Evolutionary conservation across 148 eudicot species (phyloP).

Genomic region (Talinum fruticosum): DNA sequence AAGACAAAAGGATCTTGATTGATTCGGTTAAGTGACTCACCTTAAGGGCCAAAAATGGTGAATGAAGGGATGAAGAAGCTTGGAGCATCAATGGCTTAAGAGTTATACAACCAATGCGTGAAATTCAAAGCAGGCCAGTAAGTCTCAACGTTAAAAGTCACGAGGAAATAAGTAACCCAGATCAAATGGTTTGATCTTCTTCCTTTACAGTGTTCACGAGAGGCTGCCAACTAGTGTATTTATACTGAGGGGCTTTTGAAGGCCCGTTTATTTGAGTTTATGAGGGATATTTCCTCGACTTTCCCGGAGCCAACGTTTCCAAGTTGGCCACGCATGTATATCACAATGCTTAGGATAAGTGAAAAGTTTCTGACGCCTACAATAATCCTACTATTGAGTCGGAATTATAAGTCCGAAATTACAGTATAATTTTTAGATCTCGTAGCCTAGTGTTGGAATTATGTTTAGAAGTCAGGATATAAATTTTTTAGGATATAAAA

Average conservation of each 20-base stretch:
- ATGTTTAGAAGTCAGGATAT: too few relatives aligned
- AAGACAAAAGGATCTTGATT: neutral
- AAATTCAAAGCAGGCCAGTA: neutral
- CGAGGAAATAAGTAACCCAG: neutral
- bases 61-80: neutral
- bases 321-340: too few relatives aligned
- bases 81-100: neutral
- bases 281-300: neutral
- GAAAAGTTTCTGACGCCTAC: too few relatives aligned
- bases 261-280: neutral
- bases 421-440: too few relatives aligned
- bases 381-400: too few relatives aligned
- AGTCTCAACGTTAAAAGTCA: neutral
- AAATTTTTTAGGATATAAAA: too few relatives aligned
- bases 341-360: too few relatives aligned
- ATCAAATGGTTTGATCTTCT: neutral
- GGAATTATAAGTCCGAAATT: too few relatives aligned
- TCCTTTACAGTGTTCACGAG: neutral
- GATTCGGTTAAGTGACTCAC: neutral
- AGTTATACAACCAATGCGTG: neutral
- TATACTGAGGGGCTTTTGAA: neutral
- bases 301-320: too few relatives aligned
- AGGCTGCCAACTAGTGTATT: neutral
- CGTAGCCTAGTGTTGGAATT: too few relatives aligned
- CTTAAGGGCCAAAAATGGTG: neutral